phyloP scores from a whole-genome alignment of 352 stramenopile species.

The Aphanomyces astaci region DNA sequence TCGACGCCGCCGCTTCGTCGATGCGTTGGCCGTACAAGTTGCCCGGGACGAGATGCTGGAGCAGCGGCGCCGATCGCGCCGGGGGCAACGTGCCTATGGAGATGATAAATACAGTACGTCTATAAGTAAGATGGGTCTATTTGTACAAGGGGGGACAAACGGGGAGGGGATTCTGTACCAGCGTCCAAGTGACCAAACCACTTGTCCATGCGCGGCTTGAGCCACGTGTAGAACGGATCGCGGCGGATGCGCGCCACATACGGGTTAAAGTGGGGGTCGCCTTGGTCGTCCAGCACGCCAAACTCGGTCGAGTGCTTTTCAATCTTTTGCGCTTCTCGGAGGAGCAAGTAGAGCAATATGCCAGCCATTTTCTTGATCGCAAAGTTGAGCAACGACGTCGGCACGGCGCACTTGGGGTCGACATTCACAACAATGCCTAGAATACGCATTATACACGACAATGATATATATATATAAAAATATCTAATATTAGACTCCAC shows the following conservation, averaged over 20 bases:
- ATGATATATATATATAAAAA: too few species aligned
- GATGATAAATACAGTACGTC: too few species aligned
- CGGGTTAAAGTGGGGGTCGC: slow-evolving; percentile 30
- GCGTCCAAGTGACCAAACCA: slow-evolving; percentile 51
- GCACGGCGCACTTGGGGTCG: slow-evolving; percentile 67
- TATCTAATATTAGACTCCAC: too few species aligned
- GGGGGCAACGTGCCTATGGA: slow-evolving; percentile 28
- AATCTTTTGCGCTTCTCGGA: slow-evolving; percentile 63
- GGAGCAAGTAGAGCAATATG: slow-evolving; percentile 63
- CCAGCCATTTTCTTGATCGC: slow-evolving; percentile 77
- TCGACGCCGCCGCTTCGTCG: too few species aligned
- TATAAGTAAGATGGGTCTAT: too few species aligned
- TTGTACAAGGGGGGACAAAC: too few species aligned
- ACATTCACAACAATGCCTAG: slow-evolving; percentile 63
- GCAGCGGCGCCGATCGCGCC: slow-evolving; percentile 25
- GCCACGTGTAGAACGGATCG: slow-evolving; percentile 73
- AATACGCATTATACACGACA: too few species aligned
- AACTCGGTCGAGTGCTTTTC: slow-evolving; percentile 28
- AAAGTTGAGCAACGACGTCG: slow-evolving; percentile 66
- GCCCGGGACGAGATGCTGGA: slow-evolving; percentile 9
- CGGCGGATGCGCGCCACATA: slow-evolving; percentile 50
- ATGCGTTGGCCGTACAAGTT: slow-evolving; percentile 25
- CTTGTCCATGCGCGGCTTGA: slow-evolving; percentile 50
- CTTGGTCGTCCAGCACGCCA: slow-evolving; percentile 7
- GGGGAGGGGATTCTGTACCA: background rate